Evolutionary conservation across 2,329 filamentous ascomycete species (phyloP), one percentile per base, ranked within the genome.

Genomic region (Anthostomella pinea): DNA sequence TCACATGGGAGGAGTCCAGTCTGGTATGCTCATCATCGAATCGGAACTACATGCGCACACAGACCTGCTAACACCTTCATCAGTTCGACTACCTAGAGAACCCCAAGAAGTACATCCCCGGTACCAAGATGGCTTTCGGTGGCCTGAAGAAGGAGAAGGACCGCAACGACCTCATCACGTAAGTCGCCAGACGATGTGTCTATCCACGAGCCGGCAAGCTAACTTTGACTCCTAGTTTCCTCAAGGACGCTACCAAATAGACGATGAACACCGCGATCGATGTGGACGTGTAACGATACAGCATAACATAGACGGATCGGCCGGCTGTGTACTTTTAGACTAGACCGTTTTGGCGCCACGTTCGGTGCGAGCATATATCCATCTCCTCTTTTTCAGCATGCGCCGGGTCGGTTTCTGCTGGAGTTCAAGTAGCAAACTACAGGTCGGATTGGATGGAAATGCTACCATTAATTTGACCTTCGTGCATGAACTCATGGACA

Each of bases 91-190:
- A 98, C 83, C 90, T 98, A 63, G 93, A 98, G 82, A 97, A 97
- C 85, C 93, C 93, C 75, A 98, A 98, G 85, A 97, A 97, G 81
- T 98, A 90, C 83, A 96, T 98, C 53, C 93, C 93, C 57, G 93
- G 93, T 58, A 98, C 93, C 76, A 98, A 97, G 88, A 98, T 98
- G 93, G 93, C 93, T 61, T 98, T 97, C 67, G 93, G 93, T 75
- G 93, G 93, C 70, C 81, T 98, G 65, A 98, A 98, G 90, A 98
- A 98, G 87, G 81, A 82, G 66, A 97, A 97, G 87, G 93, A 97
- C 77, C 82, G 93, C 69, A 95, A 97, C 70, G 91, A 98, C 72
- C 79, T 98, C 62, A 95, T 98, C 81, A 89, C 88, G 85, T 91
- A 85, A 60, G 85, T 79, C 46, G 21, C 21, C n/a, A 24, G 24